Conservation (phyloP, 1,139 yeast genomes). For the Suhomyces bokatorum region DNA sequence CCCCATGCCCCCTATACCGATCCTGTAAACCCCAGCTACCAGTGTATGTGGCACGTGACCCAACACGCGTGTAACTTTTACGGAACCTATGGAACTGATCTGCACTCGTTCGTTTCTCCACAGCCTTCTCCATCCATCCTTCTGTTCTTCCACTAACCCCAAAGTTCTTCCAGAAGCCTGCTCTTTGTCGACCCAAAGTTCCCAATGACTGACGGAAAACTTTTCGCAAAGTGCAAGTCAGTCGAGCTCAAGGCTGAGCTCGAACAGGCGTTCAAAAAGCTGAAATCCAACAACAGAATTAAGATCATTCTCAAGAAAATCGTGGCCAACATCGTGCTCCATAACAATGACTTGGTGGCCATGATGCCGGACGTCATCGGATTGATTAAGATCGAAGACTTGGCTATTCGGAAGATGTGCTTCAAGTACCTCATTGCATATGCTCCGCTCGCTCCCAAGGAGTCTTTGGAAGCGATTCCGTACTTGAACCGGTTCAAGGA, state of each 20-base stretch:
- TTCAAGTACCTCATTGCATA: constrained; percentile 61
- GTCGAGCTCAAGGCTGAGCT: constrained; percentile 59
- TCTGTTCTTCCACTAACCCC: neutral
- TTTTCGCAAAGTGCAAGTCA: constrained; percentile 47
- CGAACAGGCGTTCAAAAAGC: constrained; percentile 54
- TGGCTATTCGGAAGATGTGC: constrained; percentile 72
- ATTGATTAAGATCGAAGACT: constrained; percentile 62
- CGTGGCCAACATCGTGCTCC: constrained; percentile 80
- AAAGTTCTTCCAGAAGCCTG: neutral
- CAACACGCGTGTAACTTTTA: neutral
- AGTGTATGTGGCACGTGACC: neutral
- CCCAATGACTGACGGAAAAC: constrained; percentile 47
- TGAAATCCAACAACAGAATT: constrained; percentile 48
- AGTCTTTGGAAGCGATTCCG: constrained; percentile 58
- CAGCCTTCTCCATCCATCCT: neutral
- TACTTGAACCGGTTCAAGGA: constrained; percentile 52
- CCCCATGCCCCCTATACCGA: too few species aligned
- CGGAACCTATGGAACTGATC: neutral
- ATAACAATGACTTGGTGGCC: constrained; percentile 71
- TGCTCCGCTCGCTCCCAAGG: constrained; percentile 54
- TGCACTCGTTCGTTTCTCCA: neutral
- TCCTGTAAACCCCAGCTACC: too few species aligned
- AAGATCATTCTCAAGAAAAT: constrained; percentile 71
- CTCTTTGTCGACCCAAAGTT: neutral
- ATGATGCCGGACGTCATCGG: constrained; percentile 67